Base-by-base conservation (phyloP, 2,329 filamentous ascomycete species). In the Penicillium sp. region DNA sequence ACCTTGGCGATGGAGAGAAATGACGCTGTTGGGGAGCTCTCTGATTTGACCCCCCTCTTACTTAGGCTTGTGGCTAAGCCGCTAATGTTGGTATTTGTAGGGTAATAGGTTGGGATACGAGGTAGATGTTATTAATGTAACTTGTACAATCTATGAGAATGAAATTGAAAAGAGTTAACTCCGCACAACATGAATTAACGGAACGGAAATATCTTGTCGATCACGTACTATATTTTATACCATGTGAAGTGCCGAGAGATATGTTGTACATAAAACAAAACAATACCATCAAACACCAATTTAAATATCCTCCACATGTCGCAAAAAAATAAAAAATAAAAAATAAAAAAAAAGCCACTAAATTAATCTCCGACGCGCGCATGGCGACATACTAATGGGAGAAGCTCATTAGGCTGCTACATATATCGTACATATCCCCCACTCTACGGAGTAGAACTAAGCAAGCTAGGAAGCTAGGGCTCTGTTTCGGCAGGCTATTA, bases 291-390 rank as follows among this genome's bases (percentile, higher is more conserved):
- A 2, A 45, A 13, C 29, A 16, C 7, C 10, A 11, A 44, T 37
- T 35, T 6, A 24, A 48, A 18, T 26, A 11, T 16, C 11, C 20
- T 48, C 40, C 45, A 42, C 45, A 54, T 50, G 39, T 38, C 3
- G 22, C 35, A 3, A 49, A 31, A n/a, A n/a, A n/a, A n/a, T n/a
- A n/a, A n/a, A n/a, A n/a, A n/a, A n/a, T n/a, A n/a, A n/a, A n/a
- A n/a, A n/a, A n/a, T n/a, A n/a, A n/a, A n/a, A n/a, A n/a, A n/a
- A n/a, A 40, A 49, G 51, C 51, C 39, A 55, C 47, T 10, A 46
- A 45, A 55, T 55, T 52, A 55, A 55, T 55, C 40, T 55, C 53
- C 53, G 53, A 46, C 20, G 48, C 40, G 53, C 53, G 40, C 42
- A 55, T 55, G 53, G 48, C 53, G 48, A 55, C 39, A 8, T 39